Percentiles rank a stretch among this genome's conserved stretches.
Conservation (phyloP, 1,284 basidiomycete genomes). For the Moniliophthora roreri region DNA sequence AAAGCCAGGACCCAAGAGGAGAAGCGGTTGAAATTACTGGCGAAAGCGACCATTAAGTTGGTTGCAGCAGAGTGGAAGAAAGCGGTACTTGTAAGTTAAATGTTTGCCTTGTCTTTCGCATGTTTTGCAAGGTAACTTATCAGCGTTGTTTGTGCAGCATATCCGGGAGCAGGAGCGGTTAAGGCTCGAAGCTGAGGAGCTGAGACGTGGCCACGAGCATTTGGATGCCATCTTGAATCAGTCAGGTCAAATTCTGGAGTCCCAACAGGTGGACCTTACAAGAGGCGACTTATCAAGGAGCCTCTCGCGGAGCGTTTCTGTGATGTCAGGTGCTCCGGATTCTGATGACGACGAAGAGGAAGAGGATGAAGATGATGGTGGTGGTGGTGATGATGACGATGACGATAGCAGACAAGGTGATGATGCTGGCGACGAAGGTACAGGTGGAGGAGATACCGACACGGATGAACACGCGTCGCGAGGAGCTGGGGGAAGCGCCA, state of each 20-base stretch:
- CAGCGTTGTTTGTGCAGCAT: constrained; percentile 41
- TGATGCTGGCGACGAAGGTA: constrained; percentile 17
- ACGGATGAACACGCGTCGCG: constrained; percentile 13
- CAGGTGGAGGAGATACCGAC: constrained; percentile 15
- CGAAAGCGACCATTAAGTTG: constrained; percentile 69
- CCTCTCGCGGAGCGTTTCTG: constrained; percentile 49
- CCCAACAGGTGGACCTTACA: constrained; percentile 73
- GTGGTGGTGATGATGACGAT: constrained; percentile 16
- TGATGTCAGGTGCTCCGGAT: constrained; percentile 19
- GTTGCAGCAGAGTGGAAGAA: constrained; percentile 87
- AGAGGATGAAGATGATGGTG: constrained; percentile 22
- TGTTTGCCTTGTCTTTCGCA: constrained; percentile 19
- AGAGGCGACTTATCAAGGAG: constrained; percentile 46
- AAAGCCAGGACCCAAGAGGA: constrained; percentile 66
- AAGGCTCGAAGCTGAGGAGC: constrained; percentile 45
- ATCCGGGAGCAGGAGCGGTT: constrained; percentile 70
- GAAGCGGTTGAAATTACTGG: constrained; percentile 63
- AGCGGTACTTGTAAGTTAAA: constrained; percentile 84
- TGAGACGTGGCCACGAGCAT: constrained; percentile 66
- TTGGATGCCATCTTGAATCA: constrained; percentile 90
- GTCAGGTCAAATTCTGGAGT: constrained; percentile 84
- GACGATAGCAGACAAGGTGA: constrained; percentile 17
- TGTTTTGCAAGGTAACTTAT: background rate
- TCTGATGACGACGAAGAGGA: constrained; percentile 30
- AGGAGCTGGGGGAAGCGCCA: constrained; percentile 18